Evolutionary conservation across 2,329 filamentous ascomycete genomes (phyloP).

Genomic region (Fusarium kyushuense): DNA sequence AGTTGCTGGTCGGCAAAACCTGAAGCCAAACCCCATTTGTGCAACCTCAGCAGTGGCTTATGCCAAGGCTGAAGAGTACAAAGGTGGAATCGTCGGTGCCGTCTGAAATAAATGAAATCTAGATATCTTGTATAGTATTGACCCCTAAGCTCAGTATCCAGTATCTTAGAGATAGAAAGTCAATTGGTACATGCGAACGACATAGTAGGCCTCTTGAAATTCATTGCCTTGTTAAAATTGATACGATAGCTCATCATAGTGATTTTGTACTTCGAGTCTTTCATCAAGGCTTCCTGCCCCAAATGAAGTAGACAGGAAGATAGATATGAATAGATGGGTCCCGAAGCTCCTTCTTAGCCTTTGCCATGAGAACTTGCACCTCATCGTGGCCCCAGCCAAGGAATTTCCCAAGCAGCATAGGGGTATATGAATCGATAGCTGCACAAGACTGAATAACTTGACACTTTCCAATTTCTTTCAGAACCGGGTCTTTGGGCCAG

Average conservation of each 20-base stretch:
- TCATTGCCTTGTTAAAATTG: neutral
- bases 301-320: conserved; percentile 30
- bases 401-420: conserved; percentile 29
- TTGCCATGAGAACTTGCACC: conserved; percentile 37
- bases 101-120: neutral
- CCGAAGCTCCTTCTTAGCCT: conserved; percentile 39
- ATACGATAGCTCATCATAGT: neutral
- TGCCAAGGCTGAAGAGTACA: neutral
- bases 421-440: conserved; percentile 36
- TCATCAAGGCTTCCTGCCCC: conserved; percentile 25
- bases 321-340: conserved; percentile 38
- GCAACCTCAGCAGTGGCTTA: neutral
- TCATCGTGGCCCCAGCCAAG: conserved; percentile 38
- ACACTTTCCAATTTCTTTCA: conserved; percentile 32
- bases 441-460: conserved; percentile 32
- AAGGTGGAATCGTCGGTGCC: neutral
- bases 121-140: neutral
- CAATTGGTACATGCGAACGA: too few relatives aligned
- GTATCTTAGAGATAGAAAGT: too few relatives aligned
- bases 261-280: too few relatives aligned
- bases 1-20: neutral
- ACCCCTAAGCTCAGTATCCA: too few relatives aligned
- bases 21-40: neutral
- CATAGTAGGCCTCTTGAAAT: too few relatives aligned
- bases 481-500: conserved; percentile 28